These are phyloP conservation scores for Selaginella moellendorffii DNA, from an alignment of 75 land plant genomes.

Conservation along the genomic window DNA sequence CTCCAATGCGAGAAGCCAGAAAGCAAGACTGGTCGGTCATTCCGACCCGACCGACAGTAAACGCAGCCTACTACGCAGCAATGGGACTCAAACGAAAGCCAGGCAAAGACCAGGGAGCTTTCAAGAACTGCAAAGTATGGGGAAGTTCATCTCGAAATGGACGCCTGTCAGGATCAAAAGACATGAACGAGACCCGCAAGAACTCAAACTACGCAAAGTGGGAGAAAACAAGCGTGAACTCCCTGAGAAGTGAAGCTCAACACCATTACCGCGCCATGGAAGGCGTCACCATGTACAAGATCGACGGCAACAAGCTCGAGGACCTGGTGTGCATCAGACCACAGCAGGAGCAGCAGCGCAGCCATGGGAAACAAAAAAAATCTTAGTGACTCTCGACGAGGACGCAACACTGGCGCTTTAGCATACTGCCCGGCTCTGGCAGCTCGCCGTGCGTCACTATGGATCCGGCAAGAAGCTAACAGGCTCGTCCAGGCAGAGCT, in stretches of 20 bases:
- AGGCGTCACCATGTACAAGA: constrained; percentile 64
- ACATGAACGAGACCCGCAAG: constrained; percentile 50
- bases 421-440: not conserved
- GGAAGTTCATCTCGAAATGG: constrained; percentile 29
- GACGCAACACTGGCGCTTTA: too few relatives aligned
- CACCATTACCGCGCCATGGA: constrained; percentile 48
- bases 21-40: constrained; percentile 77
- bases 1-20: constrained; percentile 68
- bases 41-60: constrained; percentile 47
- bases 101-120: constrained; percentile 39
- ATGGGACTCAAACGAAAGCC: constrained; percentile 35
- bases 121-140: constrained; percentile 68
- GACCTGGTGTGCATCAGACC: constrained; percentile 70
- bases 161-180: constrained; percentile 61
- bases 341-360: too few relatives aligned
- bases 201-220: constrained; percentile 77
- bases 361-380: too few relatives aligned
- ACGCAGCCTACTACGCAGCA: constrained; percentile 52
- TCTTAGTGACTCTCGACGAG: not conserved
- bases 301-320: constrained; percentile 89
- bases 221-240: constrained; percentile 46
- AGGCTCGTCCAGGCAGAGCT: too few relatives aligned
- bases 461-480: not conserved
- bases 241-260: constrained; percentile 49
- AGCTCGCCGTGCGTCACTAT: not conserved